A percentile compares a stretch with the other conserved stretches of the same genome.
Conservation (phyloP, 352 stramenopile genomes). For the Phytophthora idaei region DNA sequence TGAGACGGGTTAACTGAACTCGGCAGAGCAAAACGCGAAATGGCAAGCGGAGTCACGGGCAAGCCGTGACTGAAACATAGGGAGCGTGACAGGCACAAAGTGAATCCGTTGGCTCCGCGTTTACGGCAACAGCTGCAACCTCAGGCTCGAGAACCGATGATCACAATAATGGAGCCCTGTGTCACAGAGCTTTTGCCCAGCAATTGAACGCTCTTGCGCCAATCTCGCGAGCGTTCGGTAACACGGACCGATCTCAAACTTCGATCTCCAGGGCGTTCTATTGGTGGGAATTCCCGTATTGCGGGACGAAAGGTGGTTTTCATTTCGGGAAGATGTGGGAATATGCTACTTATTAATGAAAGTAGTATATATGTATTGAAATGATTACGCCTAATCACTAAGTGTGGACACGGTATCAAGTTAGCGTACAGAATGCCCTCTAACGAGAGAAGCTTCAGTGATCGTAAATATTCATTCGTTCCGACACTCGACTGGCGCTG, state of each 20-base stretch:
- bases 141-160: constrained; percentile 3
- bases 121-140: constrained; percentile 18
- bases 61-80: not conserved
- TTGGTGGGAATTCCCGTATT: too few species aligned
- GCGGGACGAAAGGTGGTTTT: too few species aligned
- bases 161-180: constrained; percentile 1
- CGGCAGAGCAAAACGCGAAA: constrained; percentile 28
- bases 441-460: too few species aligned
- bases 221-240: constrained; percentile 13
- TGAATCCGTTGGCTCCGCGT: constrained; percentile 16
- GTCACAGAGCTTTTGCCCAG: not conserved
- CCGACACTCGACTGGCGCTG: too few species aligned
- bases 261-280: constrained; percentile 3
- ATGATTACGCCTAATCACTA: too few species aligned
- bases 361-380: too few species aligned
- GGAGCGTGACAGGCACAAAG: constrained; percentile 3
- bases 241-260: constrained; percentile 17
- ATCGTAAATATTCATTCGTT: too few species aligned
- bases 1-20: constrained; percentile 12
- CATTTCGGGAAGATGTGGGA: too few species aligned
- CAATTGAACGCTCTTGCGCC: constrained; percentile 8
- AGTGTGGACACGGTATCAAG: too few species aligned
- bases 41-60: constrained; percentile 10
- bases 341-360: too few species aligned
- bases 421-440: too few species aligned